Evolutionary conservation across 1,284 basidiomycete genomes (phyloP), one percentile per base, ranked within the genome.

Genomic region (Marasmius fiardii): DNA sequence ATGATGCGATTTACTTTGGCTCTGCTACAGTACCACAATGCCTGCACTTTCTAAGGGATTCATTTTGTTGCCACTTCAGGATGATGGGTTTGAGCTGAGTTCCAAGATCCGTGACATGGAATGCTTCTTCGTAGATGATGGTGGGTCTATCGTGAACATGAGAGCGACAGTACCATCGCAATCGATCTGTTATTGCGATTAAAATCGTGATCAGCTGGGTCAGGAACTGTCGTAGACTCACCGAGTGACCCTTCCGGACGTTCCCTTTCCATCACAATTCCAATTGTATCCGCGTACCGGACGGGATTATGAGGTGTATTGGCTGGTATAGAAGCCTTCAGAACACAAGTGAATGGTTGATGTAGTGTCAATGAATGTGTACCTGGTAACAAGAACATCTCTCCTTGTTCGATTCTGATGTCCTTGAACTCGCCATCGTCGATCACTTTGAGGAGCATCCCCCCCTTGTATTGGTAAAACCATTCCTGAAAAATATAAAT

Each of bases 231-330:
- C 28, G 41, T 31, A 35, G 34, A 54, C 75, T 45, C 59, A 86
- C 88, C 88, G 43, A 77, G 71, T 0, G 86, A 80, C 11, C 64
- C 71, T 31, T 74, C 77, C 0, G 95, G 94, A 44, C 96, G 79
- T 39, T 90, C 85, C n/a, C 93, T 83, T 72, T 99, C 96, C 49
- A 98, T 79, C 5, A 98, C 96, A n/a, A 98, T 78, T 1, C 96
- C 95, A 51, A 98, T 87, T 0, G 96, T 98, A 71, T 98, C 78
- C 1, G 87, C 86, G 61, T 90, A 95, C 10, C 96, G 84, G 24
- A 95, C 88, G 7, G 96, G 96, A 63, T 95, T 96, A 74, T 98
- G 96, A 0, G 95, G 95, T 0, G 91, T 96, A 69, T 98, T 95
- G 1, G 88, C 93, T 95, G 61, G 28, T 43, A 33, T 26, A 24